Evolutionary conservation across 352 stramenopile species (phyloP).

Genomic region (Saprolegnia parasitica): DNA sequence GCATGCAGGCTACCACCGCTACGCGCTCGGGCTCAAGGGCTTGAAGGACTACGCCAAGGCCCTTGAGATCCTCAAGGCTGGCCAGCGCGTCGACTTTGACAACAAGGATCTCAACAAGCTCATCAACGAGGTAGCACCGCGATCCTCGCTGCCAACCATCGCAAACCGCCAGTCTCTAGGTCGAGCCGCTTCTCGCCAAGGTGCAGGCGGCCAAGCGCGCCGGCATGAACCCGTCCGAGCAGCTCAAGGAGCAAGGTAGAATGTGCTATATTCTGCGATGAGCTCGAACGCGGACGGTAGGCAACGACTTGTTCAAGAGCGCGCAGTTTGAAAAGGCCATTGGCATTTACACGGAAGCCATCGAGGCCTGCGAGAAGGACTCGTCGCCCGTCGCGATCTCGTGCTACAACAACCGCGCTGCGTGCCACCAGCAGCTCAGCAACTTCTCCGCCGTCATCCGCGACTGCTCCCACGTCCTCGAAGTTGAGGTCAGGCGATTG

Average conservation of each 20-base stretch:
- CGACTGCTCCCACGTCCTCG: constrained; percentile 93
- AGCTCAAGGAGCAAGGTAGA: constrained; percentile 86
- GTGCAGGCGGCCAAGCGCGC: constrained; percentile 57
- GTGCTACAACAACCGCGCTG: constrained; percentile 93
- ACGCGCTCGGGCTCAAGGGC: constrained; percentile 88
- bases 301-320: constrained; percentile 92
- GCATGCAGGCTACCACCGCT: constrained; percentile 85
- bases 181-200: constrained; percentile 72
- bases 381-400: constrained; percentile 83
- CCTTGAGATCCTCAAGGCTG: constrained; percentile 61
- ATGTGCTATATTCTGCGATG: neutral
- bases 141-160: neutral
- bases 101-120: constrained; percentile 81
- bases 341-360: constrained; percentile 89
- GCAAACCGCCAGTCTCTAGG: constrained; percentile 35
- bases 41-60: constrained; percentile 79
- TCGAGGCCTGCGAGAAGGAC: constrained; percentile 76
- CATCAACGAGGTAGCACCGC: constrained; percentile 33
- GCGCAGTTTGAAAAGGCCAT: constrained; percentile 89
- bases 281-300: neutral
- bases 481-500: constrained; percentile 67
- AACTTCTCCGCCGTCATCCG: constrained; percentile 94
- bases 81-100: constrained; percentile 78
- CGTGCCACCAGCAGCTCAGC: constrained; percentile 96
- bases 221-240: constrained; percentile 74